Evolutionary conservation across 805 yeast species (phyloP), one percentile per base, ranked within the genome.

Genomic region (Saccharomycopsis lassenensis): DNA sequence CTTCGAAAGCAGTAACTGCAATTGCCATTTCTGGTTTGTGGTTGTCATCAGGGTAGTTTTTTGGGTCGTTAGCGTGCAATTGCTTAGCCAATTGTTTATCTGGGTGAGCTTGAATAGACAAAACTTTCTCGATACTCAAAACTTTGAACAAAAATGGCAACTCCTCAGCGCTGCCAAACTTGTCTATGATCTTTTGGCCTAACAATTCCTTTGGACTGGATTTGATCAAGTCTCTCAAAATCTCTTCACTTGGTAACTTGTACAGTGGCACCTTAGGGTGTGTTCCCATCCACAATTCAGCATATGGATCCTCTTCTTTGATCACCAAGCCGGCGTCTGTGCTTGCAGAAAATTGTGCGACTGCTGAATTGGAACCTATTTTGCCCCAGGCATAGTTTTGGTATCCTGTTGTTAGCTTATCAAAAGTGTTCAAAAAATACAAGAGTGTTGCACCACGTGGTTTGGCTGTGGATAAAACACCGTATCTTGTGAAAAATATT

Each of bases 11-110:
- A 16, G 97, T 87, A 36, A 91, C 77, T 6, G 98, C 98, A 52
- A 91, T 74, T 34, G 98, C 97, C 98, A 91, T 91, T 60, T 91
- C 98, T n/a, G 98, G 98, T 65, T 91, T 91, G 62, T 91, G 98
- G 65, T 91, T 91, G 57, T 79, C 94, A 62, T 91, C 98, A 3
- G 97, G 97, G 57, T 91, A 91, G 62, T 91, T 82, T 51, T 76
- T 74, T 39, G 98, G 97, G 61, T 91, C 97, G 20, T 66, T 60
- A 12, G 69, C 69, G 52, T 81, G 94, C 50, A 91, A 67, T 45
- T 73, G 72, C 31, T 69, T 74, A 25, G 81, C 98, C 40, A 91
- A 66, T 10, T 66, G 56, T 63, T 91, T 91, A 62, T 91, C 96
- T 20, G 98, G 98, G 56, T 91, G 98, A 15, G 98, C 97, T 63